These are phyloP conservation scores for Paramecium octaurelia DNA, from an alignment of 73 alveolate species.

Conservation along the genomic window DNA sequence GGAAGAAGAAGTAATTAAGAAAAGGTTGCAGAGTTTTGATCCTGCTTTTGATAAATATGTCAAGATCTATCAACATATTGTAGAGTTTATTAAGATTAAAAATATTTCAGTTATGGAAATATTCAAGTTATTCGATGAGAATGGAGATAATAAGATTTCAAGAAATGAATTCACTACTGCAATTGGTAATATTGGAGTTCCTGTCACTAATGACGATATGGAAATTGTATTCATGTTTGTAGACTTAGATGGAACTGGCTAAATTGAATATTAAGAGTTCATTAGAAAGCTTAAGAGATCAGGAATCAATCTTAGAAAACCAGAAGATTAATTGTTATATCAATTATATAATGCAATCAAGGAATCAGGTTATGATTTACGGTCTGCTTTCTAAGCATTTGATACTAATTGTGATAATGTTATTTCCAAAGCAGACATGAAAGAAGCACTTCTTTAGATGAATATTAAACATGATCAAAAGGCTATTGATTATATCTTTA, in stretches of 20 bases:
- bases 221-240: slow-evolving; percentile 59
- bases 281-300: slow-evolving; percentile 52
- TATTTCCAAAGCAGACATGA: slow-evolving; percentile 46
- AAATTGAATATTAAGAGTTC: slow-evolving; percentile 55
- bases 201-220: slow-evolving; percentile 33
- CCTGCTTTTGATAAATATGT: slow-evolving; percentile 30
- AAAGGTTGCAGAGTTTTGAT: slow-evolving; percentile 40
- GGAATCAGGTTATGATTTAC: slow-evolving; percentile 30
- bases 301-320: slow-evolving; percentile 54
- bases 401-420: slow-evolving; percentile 51
- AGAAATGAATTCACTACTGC: slow-evolving; percentile 39
- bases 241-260: slow-evolving; percentile 58
- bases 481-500: slow-evolving; percentile 56
- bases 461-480: neutral
- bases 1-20: slow-evolving; percentile 54
- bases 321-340: slow-evolving; percentile 52
- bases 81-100: neutral
- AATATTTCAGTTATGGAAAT: slow-evolving; percentile 51
- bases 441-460: neutral
- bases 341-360: slow-evolving; percentile 34
- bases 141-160: slow-evolving; percentile 50
- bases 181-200: slow-evolving; percentile 41
- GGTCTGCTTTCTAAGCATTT: slow-evolving; percentile 54
- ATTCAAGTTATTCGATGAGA: slow-evolving; percentile 51
- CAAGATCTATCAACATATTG: neutral